phyloP scores from a whole-genome alignment of 768 basidiomycete species.

The Russula vinacea region DNA sequence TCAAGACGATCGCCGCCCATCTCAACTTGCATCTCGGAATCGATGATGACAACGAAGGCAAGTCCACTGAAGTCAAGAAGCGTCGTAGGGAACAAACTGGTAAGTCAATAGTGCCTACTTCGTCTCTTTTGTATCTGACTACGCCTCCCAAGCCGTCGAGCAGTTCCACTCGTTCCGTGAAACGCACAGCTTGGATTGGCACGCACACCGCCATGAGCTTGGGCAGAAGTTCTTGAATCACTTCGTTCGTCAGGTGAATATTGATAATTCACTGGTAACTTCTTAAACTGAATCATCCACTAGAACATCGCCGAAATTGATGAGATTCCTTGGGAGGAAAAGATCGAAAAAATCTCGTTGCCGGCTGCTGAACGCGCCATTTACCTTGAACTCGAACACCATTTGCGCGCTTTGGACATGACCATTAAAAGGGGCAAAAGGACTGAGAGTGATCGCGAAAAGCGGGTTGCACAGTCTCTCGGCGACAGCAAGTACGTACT shows the following conservation, averaged over 20 bases:
- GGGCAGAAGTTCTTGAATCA: constrained; percentile 80
- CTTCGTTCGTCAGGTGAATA: constrained; percentile 77
- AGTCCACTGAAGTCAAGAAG: constrained; percentile 71
- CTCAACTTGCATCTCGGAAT: constrained; percentile 88
- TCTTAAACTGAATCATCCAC: constrained; percentile 3
- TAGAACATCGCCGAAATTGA: constrained; percentile 96
- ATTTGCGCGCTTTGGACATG: constrained; percentile 88
- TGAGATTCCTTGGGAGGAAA: constrained; percentile 78
- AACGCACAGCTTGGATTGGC: constrained; percentile 89
- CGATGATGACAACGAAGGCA: constrained; percentile 82
- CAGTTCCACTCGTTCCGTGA: constrained; percentile 97
- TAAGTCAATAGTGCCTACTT: constrained; percentile 35
- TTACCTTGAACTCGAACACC: constrained; percentile 91
- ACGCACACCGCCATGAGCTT: constrained; percentile 75
- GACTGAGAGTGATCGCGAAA: constrained; percentile 77
- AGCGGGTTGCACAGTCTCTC: constrained; percentile 79
- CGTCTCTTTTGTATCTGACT: neutral
- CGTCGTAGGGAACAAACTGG: constrained; percentile 82
- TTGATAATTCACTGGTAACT: neutral
- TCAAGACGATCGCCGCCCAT: constrained; percentile 89
- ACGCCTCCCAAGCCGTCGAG: constrained; percentile 60
- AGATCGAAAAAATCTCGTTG: constrained; percentile 62
- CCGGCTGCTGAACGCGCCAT: constrained; percentile 94
- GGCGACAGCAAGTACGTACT: constrained; percentile 65
- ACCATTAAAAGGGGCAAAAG: constrained; percentile 63